phyloP scores from a whole-genome alignment of 768 basidiomycete genomes.

The Phaeotremella skinneri region DNA sequence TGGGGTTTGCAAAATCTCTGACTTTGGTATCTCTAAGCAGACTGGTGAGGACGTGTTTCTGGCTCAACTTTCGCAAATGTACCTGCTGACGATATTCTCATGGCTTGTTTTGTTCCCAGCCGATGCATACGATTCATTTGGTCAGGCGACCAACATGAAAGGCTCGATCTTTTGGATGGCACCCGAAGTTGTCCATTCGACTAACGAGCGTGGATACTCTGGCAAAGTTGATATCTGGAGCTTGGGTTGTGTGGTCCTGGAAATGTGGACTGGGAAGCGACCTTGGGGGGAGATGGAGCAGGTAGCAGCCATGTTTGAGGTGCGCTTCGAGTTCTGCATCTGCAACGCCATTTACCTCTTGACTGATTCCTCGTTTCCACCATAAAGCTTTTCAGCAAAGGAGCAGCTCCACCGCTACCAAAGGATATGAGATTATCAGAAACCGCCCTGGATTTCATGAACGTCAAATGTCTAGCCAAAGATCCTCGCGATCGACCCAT shows the following conservation, averaged over 20 bases:
- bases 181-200: constrained; percentile 78
- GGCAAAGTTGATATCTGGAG: constrained; percentile 96
- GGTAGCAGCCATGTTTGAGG: constrained; percentile 93
- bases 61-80: neutral
- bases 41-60: constrained; percentile 53
- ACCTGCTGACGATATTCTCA: constrained; percentile 5
- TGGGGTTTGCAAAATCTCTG: constrained; percentile 94
- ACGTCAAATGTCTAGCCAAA: constrained; percentile 78
- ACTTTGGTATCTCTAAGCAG: constrained; percentile 90
- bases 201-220: constrained; percentile 80
- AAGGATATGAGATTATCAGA: constrained; percentile 71
- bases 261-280: constrained; percentile 97
- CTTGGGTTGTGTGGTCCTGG: constrained; percentile 93
- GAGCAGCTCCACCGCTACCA: constrained; percentile 84
- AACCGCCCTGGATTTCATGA: constrained; percentile 78
- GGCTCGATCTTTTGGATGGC: constrained; percentile 99
- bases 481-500: constrained; percentile 80
- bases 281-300: constrained; percentile 87
- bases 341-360: neutral
- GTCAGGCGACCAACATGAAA: constrained; percentile 79
- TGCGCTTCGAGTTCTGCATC: constrained; percentile 48
- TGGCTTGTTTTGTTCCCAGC: constrained; percentile 56
- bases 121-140: constrained; percentile 75
- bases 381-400: constrained; percentile 73
- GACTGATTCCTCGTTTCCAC: constrained; percentile 1